These are phyloP conservation scores for Oxytropis ochrocephala DNA, from an alignment of 306 rosid genomes.

Conservation along the genomic window DNA sequence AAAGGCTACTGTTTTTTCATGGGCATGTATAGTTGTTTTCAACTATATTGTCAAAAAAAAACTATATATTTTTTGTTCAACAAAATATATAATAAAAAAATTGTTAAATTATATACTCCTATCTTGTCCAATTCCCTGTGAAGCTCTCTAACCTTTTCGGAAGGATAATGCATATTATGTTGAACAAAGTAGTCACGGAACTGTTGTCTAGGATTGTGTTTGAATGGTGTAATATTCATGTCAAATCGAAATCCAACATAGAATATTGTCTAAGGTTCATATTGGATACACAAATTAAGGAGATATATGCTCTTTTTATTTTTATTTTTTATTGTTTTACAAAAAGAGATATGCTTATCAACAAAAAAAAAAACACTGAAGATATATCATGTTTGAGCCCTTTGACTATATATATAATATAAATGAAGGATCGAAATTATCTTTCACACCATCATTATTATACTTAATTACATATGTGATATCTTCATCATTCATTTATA, in stretches of 20 bases:
- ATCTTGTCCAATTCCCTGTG: too few relatives aligned
- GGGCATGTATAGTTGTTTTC: slow-evolving; percentile 9
- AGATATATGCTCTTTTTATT: too few relatives aligned
- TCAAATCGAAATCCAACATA: background rate
- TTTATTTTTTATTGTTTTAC: too few relatives aligned
- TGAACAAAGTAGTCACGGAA: background rate
- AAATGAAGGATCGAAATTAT: background rate
- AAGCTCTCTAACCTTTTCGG: background rate
- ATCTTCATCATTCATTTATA: background rate
- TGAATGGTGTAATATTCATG: background rate
- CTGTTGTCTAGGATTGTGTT: background rate
- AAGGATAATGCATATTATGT: background rate
- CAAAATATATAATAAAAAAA: too few relatives aligned
- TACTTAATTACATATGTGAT: too few relatives aligned
- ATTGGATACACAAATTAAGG: too few relatives aligned
- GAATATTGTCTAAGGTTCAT: background rate
- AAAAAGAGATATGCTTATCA: too few relatives aligned
- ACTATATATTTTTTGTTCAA: too few relatives aligned
- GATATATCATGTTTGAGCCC: background rate
- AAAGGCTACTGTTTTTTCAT: slow-evolving; percentile 32
- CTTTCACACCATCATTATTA: background rate
- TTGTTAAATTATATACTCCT: too few relatives aligned
- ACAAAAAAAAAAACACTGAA: too few relatives aligned
- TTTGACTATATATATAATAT: background rate
- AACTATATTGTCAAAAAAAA: too few relatives aligned